Conservation (phyloP, 192 early-diverging fungal genomes). For the Geranomyces michiganensis region DNA sequence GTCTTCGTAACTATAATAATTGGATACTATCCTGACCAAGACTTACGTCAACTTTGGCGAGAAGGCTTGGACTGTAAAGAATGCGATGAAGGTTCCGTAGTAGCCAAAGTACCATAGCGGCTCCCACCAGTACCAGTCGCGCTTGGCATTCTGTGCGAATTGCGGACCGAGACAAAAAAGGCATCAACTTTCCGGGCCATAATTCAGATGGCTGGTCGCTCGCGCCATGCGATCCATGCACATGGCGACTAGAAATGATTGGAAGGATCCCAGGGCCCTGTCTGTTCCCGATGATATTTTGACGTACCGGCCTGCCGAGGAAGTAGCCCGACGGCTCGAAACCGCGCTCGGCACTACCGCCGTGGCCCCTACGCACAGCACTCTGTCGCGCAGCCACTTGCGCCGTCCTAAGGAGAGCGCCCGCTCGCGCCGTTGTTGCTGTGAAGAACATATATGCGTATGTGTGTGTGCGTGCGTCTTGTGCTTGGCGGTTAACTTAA, state of each 20-base stretch:
- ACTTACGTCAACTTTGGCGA: slow-evolving; percentile 39
- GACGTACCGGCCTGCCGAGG: slow-evolving; percentile 26
- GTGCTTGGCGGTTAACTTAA: no score
- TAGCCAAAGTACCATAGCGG: slow-evolving; percentile 46
- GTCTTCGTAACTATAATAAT: neutral
- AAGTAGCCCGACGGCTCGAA: slow-evolving; percentile 32
- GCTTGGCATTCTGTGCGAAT: slow-evolving; percentile 18
- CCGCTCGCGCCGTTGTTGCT: neutral
- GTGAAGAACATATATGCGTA: neutral
- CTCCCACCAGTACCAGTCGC: slow-evolving; percentile 49
- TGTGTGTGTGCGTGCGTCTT: neutral
- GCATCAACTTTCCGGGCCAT: no score
- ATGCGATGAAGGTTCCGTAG: slow-evolving; percentile 37
- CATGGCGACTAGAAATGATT: neutral
- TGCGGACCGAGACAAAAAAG: neutral
- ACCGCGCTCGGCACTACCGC: slow-evolving; percentile 17
- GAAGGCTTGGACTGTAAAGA: slow-evolving; percentile 33
- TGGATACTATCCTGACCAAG: neutral
- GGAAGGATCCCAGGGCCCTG: no score
- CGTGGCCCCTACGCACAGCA: slow-evolving; percentile 18
- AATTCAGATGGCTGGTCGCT: neutral
- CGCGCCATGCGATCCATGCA: neutral
- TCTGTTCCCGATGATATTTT: no score
- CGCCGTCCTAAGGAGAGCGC: neutral
- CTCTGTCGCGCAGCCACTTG: slow-evolving; percentile 1